phyloP scores from a whole-genome alignment of 2,329 filamentous ascomycete genomes.

The Coleophoma crateriformis region DNA sequence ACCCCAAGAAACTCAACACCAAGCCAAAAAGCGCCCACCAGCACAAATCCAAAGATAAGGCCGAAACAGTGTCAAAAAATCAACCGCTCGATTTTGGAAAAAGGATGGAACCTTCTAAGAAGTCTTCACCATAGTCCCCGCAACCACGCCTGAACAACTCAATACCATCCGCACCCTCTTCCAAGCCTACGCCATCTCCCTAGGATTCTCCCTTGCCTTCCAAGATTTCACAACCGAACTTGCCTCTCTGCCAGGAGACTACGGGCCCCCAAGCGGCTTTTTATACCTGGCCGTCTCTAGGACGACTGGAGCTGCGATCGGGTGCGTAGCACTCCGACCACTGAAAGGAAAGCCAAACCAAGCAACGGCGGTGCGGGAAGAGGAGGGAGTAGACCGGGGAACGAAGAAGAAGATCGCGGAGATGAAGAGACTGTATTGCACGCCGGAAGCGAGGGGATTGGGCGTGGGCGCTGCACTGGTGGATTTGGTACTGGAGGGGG shows the following conservation, averaged over 20 bases:
- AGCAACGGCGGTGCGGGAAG: too few species aligned
- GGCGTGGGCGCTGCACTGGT: conserved; percentile 44
- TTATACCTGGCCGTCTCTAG: conserved; percentile 37
- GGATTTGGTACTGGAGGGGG: conserved; percentile 35
- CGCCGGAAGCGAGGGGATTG: conserved; percentile 38
- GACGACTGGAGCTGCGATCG: conserved; percentile 26
- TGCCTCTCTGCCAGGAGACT: conserved; percentile 46
- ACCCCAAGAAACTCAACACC: too few species aligned
- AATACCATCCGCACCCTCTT: conserved; percentile 35
- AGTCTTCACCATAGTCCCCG: conserved; percentile 27
- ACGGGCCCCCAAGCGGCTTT: conserved; percentile 37
- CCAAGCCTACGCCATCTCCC: conserved; percentile 33
- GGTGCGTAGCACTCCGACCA: conserved; percentile 44
- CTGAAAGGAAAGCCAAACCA: conserved; percentile 16
- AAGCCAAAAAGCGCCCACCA: too few species aligned
- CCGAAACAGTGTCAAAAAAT: too few species aligned
- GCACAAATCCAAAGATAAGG: too few species aligned
- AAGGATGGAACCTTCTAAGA: neutral
- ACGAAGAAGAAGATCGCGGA: conserved; percentile 27
- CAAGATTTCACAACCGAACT: conserved; percentile 50
- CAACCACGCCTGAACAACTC: conserved; percentile 35
- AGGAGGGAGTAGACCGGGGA: neutral
- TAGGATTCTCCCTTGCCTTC: conserved; percentile 50
- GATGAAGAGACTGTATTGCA: conserved; percentile 52
- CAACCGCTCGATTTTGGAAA: neutral